Evolutionary conservation across 768 basidiomycete genomes (phyloP).

Genomic region (Suillus paluster): DNA sequence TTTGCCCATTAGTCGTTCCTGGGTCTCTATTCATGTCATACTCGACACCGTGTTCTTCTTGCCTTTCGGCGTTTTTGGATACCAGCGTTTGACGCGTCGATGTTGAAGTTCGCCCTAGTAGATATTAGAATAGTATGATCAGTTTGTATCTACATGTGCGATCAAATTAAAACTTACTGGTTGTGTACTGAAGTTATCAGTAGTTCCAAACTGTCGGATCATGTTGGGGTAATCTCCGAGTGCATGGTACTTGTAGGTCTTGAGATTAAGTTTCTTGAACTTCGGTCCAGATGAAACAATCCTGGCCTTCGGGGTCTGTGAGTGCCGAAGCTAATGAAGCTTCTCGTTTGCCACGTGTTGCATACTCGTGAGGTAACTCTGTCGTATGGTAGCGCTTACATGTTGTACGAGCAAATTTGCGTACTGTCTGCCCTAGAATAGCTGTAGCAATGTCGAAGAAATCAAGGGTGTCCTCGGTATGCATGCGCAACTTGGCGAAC

Average conservation of each 20-base stretch:
- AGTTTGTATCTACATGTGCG: not conserved
- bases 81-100: slow-evolving; percentile 38
- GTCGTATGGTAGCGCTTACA: too few species aligned
- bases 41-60: slow-evolving; percentile 21
- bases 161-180: slow-evolving; percentile 16
- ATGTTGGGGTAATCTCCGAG: slow-evolving; percentile 15
- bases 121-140: not conserved
- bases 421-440: too few species aligned
- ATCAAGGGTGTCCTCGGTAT: too few species aligned
- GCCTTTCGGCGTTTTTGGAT: slow-evolving; percentile 40
- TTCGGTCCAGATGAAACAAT: slow-evolving; percentile 5
- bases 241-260: slow-evolving; percentile 15
- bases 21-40: slow-evolving; percentile 28
- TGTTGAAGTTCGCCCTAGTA: slow-evolving; percentile 44
- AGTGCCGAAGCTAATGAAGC: not conserved
- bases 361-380: too few species aligned
- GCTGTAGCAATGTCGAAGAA: too few species aligned
- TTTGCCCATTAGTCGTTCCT: slow-evolving; percentile 20
- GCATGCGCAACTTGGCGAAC: too few species aligned
- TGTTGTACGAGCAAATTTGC: too few species aligned
- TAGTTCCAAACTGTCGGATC: slow-evolving; percentile 30
- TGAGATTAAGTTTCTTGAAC: not conserved
- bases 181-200: slow-evolving; percentile 40
- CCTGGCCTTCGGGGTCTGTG: not conserved
- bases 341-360: slow-evolving; percentile 13